A percentile compares a stretch with the other conserved stretches of the same genome.
These are phyloP conservation scores for Debaryomyces nepalensis DNA, from an alignment of 1,139 yeast genomes.

Conservation along the genomic window DNA sequence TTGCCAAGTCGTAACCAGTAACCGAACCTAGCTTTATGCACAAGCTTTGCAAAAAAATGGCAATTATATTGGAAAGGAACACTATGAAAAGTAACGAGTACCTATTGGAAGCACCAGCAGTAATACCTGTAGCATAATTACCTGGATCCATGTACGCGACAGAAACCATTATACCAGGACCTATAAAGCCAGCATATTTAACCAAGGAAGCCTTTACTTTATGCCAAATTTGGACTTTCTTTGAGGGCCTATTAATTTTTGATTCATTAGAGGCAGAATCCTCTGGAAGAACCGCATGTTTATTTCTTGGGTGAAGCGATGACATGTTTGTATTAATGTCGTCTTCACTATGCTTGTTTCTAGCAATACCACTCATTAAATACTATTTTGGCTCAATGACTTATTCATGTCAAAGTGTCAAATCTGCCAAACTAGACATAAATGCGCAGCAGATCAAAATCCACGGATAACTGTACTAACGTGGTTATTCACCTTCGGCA, in stretches of 20 bases:
- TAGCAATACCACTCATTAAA: no score
- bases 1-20: constrained; percentile 77
- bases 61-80: constrained; percentile 68
- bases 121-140: constrained; percentile 77
- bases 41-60: constrained; percentile 71
- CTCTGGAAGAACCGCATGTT: no score
- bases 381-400: no score
- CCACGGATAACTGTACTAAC: no score
- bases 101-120: constrained; percentile 74
- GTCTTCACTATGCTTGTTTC: no score
- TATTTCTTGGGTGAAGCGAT: no score
- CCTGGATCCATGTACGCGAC: constrained; percentile 90
- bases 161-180: constrained; percentile 77
- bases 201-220: constrained; percentile 3
- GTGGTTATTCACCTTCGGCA: no score
- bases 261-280: not conserved
- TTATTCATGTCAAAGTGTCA: no score
- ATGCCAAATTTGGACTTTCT: not conserved
- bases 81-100: constrained; percentile 69
- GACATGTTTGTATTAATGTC: no score
- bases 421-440: no score
- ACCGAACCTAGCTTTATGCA: constrained; percentile 80
- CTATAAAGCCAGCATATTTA: constrained; percentile 66
- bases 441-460: no score
- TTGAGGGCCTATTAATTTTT: not conserved